Evolutionary conservation across 257 asterid species (phyloP).

Genomic region (Oldenlandia corymbosa): DNA sequence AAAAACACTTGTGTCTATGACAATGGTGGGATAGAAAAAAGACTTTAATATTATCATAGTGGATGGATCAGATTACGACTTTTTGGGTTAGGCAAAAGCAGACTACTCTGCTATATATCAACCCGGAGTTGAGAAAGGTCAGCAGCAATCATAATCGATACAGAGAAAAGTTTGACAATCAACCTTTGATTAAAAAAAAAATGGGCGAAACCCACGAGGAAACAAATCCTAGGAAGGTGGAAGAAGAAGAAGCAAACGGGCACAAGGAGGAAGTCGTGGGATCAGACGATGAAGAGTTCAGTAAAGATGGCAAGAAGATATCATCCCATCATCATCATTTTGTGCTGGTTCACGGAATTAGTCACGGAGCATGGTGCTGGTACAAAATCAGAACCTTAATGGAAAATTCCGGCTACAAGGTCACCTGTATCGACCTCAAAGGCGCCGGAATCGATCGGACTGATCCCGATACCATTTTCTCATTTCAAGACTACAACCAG

Average conservation of each 20-base stretch:
- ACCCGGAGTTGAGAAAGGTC: not conserved
- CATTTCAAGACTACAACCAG: constrained; percentile 56
- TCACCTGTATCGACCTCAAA: constrained; percentile 72
- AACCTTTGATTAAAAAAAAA: no score
- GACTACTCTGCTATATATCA: no score
- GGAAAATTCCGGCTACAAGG: constrained; percentile 67
- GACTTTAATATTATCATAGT: not conserved
- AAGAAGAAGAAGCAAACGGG: not conserved
- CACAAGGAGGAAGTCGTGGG: not conserved
- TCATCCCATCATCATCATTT: constrained; percentile 45
- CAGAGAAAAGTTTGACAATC: not conserved
- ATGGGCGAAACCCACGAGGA: not conserved
- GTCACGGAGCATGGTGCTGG: constrained; percentile 92
- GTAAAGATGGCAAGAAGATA: not conserved
- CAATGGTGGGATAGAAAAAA: not conserved
- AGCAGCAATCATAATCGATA: not conserved
- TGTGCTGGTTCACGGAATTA: constrained; percentile 65
- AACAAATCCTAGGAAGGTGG: not conserved
- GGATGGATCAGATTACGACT: not conserved
- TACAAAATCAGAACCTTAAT: constrained; percentile 59
- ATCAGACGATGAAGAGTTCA: not conserved
- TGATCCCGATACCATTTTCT: constrained; percentile 51
- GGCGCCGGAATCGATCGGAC: constrained; percentile 62
- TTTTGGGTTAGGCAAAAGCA: no score
- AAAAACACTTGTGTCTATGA: not conserved